Conservation (phyloP, 495 filamentous ascomycete species). For the Podospora appendiculata region DNA sequence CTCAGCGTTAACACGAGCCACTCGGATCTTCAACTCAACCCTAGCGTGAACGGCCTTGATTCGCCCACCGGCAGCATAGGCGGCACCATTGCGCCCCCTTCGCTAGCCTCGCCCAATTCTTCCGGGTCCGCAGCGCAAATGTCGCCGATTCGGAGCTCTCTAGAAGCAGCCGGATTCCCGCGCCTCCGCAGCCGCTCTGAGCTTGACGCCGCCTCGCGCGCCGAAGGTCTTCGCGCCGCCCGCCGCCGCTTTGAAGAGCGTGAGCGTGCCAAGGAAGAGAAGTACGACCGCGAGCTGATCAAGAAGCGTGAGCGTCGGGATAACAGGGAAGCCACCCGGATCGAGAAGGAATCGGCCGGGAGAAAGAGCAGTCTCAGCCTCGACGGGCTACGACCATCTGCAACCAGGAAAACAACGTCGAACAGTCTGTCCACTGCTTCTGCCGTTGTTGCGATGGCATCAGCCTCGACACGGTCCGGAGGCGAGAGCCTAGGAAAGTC, state of each 20-base stretch:
- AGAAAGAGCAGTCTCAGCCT: conserved; percentile 25
- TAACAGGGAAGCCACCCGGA: conserved; percentile 35
- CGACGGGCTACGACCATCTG: conserved; percentile 21
- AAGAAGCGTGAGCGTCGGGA: conserved; percentile 40
- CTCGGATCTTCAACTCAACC: conserved; percentile 29
- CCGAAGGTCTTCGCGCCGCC: conserved; percentile 41
- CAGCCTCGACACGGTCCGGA: no score
- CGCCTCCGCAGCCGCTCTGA: conserved; percentile 46
- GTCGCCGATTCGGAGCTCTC: conserved; percentile 43
- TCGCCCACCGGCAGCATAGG: conserved; percentile 21
- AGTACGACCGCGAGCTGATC: conserved; percentile 48
- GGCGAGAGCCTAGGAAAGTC: no score
- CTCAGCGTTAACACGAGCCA: conserved; percentile 26
- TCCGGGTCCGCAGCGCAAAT: conserved; percentile 26
- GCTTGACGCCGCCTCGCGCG: conserved; percentile 34
- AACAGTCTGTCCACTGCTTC: conserved; percentile 17
- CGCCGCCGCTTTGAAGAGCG: conserved; percentile 47
- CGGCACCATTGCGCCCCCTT: conserved; percentile 2
- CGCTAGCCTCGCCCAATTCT: conserved; percentile 12
- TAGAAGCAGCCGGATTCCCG: conserved; percentile 40
- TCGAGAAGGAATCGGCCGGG: conserved; percentile 28
- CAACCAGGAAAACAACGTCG: conserved; percentile 30
- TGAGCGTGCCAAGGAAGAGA: conserved; percentile 48
- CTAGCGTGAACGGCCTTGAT: conserved; percentile 20
- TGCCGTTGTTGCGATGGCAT: neutral